Evolutionary conservation across 1,139 yeast species (phyloP), one percentile per base, ranked within the genome.

Genomic region (Hansenula sp.): DNA sequence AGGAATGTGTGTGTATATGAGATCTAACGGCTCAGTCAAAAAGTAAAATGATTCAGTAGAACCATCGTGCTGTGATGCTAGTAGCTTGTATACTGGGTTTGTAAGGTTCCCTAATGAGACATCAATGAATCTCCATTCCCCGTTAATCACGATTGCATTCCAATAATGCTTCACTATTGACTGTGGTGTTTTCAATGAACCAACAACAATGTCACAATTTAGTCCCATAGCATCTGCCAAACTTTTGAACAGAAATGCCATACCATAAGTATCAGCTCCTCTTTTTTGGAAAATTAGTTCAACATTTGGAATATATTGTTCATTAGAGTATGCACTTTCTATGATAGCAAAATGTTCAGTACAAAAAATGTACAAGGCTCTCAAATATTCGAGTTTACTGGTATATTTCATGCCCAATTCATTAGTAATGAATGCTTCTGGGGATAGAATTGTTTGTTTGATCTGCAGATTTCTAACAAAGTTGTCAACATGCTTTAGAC

Each of bases 1-100:
- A 10, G 98, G 97, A 32, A 88, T 79, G 61, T 92, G 98, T 0
- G 97, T 85, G 44, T 84, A 84, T 16, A 92, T 76, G 37, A 88
- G 59, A 45, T 79, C 75, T 44, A 80, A 65, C 1, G 98, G 98
- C 50, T 80, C 76, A 2, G 87, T 69, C 49, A 92, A 63, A 62
- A 89, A 90, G 61, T 87, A 92, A 59, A 82, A 83, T 29, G 71
- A 65, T 40, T 66, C 69, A 14, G 62, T 59, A 20, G 47, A 52
- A 3, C 43, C 48, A 10, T 60, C 57, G 13, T 54, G 56, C 28
- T 59, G 58, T 34, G 59, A 59, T 34, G 64, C 60, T 26, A 62
- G 46, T 33, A 62, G 62, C 42, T 62, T 63, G 44, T 66, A 66
- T 7, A 69, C 55, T 2, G 81, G 77, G 50, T 77, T 74, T 1